These are phyloP conservation scores for Puya raimondii DNA, from an alignment of 176 grass and related monocot species.

Conservation along the genomic window DNA sequence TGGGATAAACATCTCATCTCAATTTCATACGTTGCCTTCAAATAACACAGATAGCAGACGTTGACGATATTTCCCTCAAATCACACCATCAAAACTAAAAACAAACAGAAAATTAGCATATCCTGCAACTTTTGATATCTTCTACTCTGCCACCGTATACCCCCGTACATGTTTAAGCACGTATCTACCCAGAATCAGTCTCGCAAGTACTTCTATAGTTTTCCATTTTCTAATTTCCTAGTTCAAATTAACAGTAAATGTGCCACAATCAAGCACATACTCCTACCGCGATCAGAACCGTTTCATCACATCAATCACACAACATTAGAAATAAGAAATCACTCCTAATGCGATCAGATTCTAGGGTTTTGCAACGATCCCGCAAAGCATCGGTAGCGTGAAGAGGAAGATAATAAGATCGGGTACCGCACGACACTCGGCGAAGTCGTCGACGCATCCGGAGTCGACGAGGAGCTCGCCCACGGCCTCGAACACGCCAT, in stretches of 20 bases:
- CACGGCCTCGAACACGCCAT: conserved; percentile 68
- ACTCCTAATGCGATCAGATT: not conserved
- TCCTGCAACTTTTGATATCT: no score
- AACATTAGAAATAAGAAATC: not conserved
- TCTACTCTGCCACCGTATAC: no score
- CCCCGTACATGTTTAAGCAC: no score
- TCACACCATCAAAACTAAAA: no score
- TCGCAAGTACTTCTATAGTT: not conserved
- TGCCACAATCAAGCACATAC: not conserved
- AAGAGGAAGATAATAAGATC: not conserved
- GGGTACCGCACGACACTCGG: conserved; percentile 57
- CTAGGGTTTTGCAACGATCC: not conserved
- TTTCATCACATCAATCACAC: not conserved
- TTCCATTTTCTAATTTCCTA: not conserved
- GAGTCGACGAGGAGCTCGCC: conserved; percentile 83
- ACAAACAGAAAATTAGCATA: no score
- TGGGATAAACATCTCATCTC: no score
- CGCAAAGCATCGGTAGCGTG: not conserved
- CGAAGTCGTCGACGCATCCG: conserved; percentile 51
- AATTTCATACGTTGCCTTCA: no score
- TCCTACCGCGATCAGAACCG: no score
- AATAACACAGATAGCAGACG: no score
- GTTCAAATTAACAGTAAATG: not conserved
- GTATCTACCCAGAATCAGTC: no score
- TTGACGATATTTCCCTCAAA: no score